These are phyloP conservation scores for Termitomyces sp. DNA, from an alignment of 768 basidiomycete species.

Conservation along the genomic window DNA sequence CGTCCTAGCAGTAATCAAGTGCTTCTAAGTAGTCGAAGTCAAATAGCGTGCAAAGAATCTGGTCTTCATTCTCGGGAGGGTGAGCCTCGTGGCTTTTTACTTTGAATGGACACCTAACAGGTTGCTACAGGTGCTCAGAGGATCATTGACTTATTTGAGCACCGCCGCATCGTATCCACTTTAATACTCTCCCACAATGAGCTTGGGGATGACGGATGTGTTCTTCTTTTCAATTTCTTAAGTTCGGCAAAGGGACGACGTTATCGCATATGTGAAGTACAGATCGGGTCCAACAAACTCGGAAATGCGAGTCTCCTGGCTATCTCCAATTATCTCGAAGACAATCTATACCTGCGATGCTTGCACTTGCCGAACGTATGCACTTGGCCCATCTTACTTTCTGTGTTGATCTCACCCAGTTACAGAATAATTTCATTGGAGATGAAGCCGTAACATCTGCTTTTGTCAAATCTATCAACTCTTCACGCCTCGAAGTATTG, in stretches of 20 bases:
- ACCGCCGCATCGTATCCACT: constrained; percentile 44
- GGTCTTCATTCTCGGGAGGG: constrained; percentile 22
- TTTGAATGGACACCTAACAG: neutral
- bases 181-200: constrained; percentile 52
- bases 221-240: constrained; percentile 49
- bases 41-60: constrained; percentile 24
- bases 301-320: constrained; percentile 50
- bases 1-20: neutral
- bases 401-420: neutral
- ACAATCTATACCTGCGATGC: constrained; percentile 40
- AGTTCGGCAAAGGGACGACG: constrained; percentile 39
- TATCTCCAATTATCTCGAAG: constrained; percentile 45
- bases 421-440: constrained; percentile 21
- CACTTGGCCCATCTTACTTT: constrained; percentile 1
- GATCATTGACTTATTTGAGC: constrained; percentile 41
- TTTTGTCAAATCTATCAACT: constrained; percentile 49
- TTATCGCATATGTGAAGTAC: constrained; percentile 48
- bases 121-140: constrained; percentile 39
- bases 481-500: constrained; percentile 45
- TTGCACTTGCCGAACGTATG: constrained; percentile 57
- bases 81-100: constrained; percentile 4
- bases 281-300: constrained; percentile 52
- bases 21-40: constrained; percentile 6
- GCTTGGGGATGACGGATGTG: constrained; percentile 54
- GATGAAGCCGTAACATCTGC: constrained; percentile 29